Conservation (phyloP, 768 basidiomycete species). For the Auriscalpium vulgare region DNA sequence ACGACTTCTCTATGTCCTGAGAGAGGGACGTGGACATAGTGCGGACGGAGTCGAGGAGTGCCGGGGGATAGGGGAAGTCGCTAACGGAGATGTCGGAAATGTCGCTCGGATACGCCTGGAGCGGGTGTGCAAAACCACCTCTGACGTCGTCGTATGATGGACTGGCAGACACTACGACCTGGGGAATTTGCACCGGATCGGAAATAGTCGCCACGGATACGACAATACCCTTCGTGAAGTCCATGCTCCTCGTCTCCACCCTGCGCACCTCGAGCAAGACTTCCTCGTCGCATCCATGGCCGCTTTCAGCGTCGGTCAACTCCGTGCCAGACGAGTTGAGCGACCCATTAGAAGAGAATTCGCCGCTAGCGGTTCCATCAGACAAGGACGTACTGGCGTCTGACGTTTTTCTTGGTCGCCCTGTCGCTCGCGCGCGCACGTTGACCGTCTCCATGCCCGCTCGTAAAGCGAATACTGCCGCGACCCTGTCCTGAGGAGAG, state of each 20-base stretch:
- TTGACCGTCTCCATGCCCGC: background rate
- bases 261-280: background rate
- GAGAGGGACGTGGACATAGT: background rate
- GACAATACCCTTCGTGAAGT: background rate
- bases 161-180: conserved; percentile 1
- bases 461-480: background rate
- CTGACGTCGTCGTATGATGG: background rate
- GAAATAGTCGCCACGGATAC: background rate
- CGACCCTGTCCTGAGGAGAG: background rate
- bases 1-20: background rate
- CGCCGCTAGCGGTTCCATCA: background rate
- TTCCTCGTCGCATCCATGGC: background rate
- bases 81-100: background rate
- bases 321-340: background rate
- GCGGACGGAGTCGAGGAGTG: background rate
- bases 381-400: background rate
- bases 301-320: background rate
- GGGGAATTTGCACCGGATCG: background rate
- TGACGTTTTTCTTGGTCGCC: background rate
- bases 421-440: background rate
- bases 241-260: background rate
- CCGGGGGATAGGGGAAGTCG: background rate
- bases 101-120: background rate
- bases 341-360: background rate
- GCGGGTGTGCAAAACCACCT: background rate